Conservation (phyloP, 768 basidiomycete genomes). For the Lactifluus pinguis region DNA sequence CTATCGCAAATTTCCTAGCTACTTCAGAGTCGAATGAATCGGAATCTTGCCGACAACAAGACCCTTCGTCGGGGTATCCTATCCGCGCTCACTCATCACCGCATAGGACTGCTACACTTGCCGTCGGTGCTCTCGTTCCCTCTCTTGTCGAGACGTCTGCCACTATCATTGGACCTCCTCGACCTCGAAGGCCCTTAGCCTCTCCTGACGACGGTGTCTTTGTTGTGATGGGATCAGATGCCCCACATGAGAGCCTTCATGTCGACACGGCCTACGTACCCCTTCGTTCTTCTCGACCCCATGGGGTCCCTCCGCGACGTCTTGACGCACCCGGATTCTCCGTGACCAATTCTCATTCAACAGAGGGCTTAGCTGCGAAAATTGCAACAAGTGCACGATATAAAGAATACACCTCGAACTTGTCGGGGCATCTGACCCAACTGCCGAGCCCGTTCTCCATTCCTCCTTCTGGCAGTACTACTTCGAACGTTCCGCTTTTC, state of each 20-base stretch:
- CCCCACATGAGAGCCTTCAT: background rate
- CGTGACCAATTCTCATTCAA: background rate
- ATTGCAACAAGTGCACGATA: background rate
- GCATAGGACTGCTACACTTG: background rate
- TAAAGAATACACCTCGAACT: background rate
- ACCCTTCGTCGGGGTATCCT: background rate
- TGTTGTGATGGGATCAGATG: background rate
- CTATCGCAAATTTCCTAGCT: background rate
- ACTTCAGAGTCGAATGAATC: background rate
- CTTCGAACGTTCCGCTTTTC: constrained; percentile 3
- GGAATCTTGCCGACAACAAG: background rate
- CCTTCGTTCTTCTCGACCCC: background rate
- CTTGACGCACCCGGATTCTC: background rate
- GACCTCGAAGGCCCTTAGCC: background rate
- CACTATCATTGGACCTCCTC: background rate
- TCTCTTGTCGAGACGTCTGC: background rate
- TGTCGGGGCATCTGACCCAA: background rate
- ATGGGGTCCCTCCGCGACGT: background rate
- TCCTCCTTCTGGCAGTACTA: background rate
- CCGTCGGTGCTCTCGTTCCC: background rate
- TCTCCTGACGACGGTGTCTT: background rate
- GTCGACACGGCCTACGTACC: background rate
- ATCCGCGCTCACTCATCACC: background rate
- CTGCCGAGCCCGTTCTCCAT: background rate
- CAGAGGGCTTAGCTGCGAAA: background rate